Evolutionary conservation across 345 rosid genomes (phyloP), one percentile per base, ranked within the genome.

Genomic region (Dovyalis caffra): DNA sequence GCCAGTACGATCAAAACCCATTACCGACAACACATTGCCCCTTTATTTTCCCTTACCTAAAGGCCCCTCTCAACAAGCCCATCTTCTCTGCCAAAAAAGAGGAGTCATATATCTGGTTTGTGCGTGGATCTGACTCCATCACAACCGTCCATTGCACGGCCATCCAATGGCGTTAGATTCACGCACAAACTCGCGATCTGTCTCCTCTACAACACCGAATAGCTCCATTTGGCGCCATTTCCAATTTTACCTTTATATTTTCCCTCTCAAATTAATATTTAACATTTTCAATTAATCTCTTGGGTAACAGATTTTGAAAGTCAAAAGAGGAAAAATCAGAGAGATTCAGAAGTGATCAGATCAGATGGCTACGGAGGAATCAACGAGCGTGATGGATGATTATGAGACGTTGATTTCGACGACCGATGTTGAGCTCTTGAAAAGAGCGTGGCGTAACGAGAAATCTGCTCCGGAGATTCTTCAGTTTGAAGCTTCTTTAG

Each of bases 381-480:
- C 76, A 28, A 38, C 32, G 38, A 67, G 43, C 76, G 61, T 74
- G 77, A 56, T 53, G 76, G 88, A 85, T 43, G 92, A 91, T 73
- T 82, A 82, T 76, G 95, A 91, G 83, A 77, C 87, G 35, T 25
- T 82, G 81, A 80, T 80, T n/a, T 89, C 91, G 5, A 87, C 90
- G 56, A 85, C 91, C 18, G 98, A 88, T 40, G 92, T 86, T 3
- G 97, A 87, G 83, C 88, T 87, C 2, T 78, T 91, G 84, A 90
- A 81, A 80, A 75, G 84, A 64, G 91, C 92, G 0, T 91, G 95
- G 97, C 91, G 93, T n/a, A 91, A 93, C 82, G 98, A 93, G 92
- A 93, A 93, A 74, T 91, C 95, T 25, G 94, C 97, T 37, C 98
- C 95, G 20, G 95, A 93, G 89, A 86, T 91, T 82, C 97, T 93